A percentile compares a stretch with the other conserved stretches of the same genome.
Conservation (phyloP, 2,329 filamentous ascomycete species). For the Arachnomyces sp. region DNA sequence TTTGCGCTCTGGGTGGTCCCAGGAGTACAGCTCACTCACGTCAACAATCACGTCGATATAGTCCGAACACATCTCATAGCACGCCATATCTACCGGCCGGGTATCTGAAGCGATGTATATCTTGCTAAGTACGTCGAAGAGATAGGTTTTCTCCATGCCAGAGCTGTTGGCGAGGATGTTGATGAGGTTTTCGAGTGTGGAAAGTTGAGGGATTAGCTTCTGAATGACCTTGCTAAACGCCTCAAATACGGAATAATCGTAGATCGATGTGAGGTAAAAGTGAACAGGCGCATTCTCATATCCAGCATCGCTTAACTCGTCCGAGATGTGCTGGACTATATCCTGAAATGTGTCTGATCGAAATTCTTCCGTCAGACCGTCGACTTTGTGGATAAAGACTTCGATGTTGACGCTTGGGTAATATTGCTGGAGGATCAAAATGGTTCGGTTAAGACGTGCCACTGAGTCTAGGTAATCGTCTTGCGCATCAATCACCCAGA, state of each 20-base stretch:
- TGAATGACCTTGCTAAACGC: slow-evolving; percentile 98
- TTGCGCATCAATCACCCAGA: slow-evolving; percentile 98
- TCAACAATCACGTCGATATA: slow-evolving; percentile 99
- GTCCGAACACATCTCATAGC: slow-evolving; percentile 96
- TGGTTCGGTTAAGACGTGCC: slow-evolving; percentile 75
- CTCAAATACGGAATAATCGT: slow-evolving; percentile 97
- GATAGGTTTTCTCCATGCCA: slow-evolving; percentile 93
- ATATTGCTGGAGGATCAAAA: slow-evolving; percentile 76
- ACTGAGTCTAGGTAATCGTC: slow-evolving; percentile 96
- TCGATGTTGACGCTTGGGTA: slow-evolving; percentile 95
- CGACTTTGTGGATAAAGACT: slow-evolving; percentile 98
- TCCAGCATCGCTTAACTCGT: slow-evolving; percentile 87
- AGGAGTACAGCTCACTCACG: slow-evolving; percentile 91
- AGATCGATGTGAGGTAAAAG: slow-evolving; percentile 95
- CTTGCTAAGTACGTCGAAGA: slow-evolving; percentile 96
- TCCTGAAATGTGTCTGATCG: slow-evolving; percentile 93
- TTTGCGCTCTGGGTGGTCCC: slow-evolving; percentile 43
- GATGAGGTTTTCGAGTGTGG: slow-evolving; percentile 85
- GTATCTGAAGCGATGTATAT: slow-evolving; percentile 98
- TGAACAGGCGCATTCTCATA: slow-evolving; percentile 90
- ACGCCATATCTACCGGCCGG: slow-evolving; percentile 84
- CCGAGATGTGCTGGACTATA: slow-evolving; percentile 91
- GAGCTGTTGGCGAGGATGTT: slow-evolving; percentile 91
- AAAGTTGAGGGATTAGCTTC: slow-evolving; percentile 88
- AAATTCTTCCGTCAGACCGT: slow-evolving; percentile 95